A percentile compares a stretch with the other conserved stretches of the same genome.
These are phyloP conservation scores for Inga oerstediana DNA, from an alignment of 306 rosid genomes.

Conservation along the genomic window DNA sequence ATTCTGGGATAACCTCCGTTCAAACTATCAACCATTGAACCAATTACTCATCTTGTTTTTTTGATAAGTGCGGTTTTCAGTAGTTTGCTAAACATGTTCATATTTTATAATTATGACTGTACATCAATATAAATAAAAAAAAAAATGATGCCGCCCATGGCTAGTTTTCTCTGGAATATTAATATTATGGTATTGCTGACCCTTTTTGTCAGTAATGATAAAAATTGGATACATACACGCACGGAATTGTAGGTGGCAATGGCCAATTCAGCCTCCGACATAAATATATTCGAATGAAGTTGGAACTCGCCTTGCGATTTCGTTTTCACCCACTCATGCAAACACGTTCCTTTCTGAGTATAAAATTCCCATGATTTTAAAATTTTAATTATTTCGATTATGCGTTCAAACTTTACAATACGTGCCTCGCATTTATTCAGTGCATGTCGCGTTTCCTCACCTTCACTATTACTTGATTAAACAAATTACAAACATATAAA, in stretches of 20 bases:
- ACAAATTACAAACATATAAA: too few relatives aligned
- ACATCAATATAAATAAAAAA: not conserved
- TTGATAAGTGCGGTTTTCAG: too few relatives aligned
- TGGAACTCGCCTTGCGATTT: slow-evolving; percentile 15
- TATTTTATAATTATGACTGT: not conserved
- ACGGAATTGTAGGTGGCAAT: slow-evolving; percentile 16
- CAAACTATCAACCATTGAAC: too few relatives aligned
- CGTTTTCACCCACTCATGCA: not conserved
- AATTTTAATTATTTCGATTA: not conserved
- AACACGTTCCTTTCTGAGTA: not conserved
- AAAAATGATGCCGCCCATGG: not conserved
- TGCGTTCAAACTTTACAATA: not conserved
- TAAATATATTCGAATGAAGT: not conserved
- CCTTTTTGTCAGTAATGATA: not conserved
- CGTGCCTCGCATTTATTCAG: not conserved
- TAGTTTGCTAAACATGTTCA: too few relatives aligned
- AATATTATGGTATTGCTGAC: not conserved
- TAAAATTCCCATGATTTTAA: not conserved
- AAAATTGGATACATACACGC: slow-evolving; percentile 1
- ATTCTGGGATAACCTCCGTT: too few relatives aligned
- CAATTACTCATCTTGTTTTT: too few relatives aligned
- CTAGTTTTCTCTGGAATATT: not conserved
- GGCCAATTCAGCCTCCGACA: not conserved
- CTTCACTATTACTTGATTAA: not conserved
- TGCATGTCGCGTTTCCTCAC: not conserved